Percentiles rank a stretch among this genome's conserved stretches.
These are phyloP conservation scores for Harringtonia lauricola DNA, from an alignment of 2,329 filamentous ascomycete species.

Conservation along the genomic window DNA sequence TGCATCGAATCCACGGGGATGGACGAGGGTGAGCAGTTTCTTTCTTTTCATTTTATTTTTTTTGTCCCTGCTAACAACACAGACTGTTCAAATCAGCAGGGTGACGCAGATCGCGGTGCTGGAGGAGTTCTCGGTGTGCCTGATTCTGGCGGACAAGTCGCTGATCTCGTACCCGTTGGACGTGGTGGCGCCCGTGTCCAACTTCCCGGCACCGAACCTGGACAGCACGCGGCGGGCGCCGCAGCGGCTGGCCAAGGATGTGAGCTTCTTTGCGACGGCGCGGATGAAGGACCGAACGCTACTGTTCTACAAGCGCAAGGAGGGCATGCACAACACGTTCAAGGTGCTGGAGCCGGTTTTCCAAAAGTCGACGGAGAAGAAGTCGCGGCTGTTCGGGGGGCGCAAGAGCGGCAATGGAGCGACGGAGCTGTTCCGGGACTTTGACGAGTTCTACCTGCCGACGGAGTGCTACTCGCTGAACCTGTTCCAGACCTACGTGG, in stretches of 20 bases:
- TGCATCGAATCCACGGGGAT: constrained; percentile 78
- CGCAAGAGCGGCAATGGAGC: constrained; percentile 55
- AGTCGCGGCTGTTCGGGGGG: constrained; percentile 52
- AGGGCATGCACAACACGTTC: constrained; percentile 86
- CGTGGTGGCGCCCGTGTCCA: constrained; percentile 56
- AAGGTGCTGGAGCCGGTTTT: constrained; percentile 94
- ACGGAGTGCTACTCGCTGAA: constrained; percentile 92
- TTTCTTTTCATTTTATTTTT: constrained; percentile 9
- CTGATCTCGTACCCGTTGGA: constrained; percentile 92
- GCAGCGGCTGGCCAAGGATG: constrained; percentile 83
- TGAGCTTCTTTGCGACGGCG: constrained; percentile 92
- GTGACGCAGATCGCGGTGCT: constrained; percentile 92
- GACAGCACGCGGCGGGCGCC: constrained; percentile 78
- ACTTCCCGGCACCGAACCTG: constrained; percentile 47
- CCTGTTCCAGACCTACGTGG: constrained; percentile 88
- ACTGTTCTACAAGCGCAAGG: constrained; percentile 94
- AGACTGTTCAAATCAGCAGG: constrained; percentile 65
- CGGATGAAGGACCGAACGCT: constrained; percentile 94
- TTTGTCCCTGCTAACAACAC: constrained; percentile 10
- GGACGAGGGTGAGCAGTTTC: constrained; percentile 78
- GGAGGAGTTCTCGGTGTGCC: constrained; percentile 88
- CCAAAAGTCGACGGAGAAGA: constrained; percentile 82
- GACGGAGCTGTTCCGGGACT: constrained; percentile 95
- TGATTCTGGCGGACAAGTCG: constrained; percentile 83
- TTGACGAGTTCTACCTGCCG: constrained; percentile 97